These are phyloP conservation scores for Typha latifolia DNA, from an alignment of 176 grass and related monocot species.

Conservation along the genomic window DNA sequence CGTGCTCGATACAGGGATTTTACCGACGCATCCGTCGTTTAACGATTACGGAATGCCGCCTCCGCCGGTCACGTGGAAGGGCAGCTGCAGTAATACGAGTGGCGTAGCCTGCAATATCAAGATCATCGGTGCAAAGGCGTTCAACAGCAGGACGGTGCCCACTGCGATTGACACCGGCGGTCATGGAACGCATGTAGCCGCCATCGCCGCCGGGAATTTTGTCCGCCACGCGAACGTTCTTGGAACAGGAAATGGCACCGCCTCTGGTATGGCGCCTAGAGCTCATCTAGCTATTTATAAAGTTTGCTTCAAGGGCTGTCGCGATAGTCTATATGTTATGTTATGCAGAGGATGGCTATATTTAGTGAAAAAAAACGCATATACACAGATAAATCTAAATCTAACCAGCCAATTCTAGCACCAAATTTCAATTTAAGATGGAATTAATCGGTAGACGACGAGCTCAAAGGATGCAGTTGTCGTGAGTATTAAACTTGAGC, in stretches of 20 bases:
- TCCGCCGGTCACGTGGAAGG: conserved; percentile 52
- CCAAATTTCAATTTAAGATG: too few species aligned
- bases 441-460: too few species aligned
- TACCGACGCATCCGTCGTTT: conserved; percentile 47
- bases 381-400: too few species aligned
- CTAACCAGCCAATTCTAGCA: too few species aligned
- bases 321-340: too few species aligned
- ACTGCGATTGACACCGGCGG: conserved; percentile 24
- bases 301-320: conserved; percentile 31
- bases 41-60: conserved; percentile 26
- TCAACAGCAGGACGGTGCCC: conserved; percentile 1
- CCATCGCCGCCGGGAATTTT: conserved; percentile 32
- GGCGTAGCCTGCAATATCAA: conserved; percentile 50
- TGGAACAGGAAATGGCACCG: conserved; percentile 20
- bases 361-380: too few species aligned
- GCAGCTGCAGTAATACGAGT: conserved; percentile 13
- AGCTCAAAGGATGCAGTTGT: background rate
- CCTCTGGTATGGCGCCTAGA: conserved; percentile 34
- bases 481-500: conserved; percentile 10
- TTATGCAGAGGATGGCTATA: too few species aligned
- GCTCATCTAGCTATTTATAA: conserved; percentile 62
- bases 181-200: conserved; percentile 44
- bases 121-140: conserved; percentile 33
- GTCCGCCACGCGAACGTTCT: conserved; percentile 27
- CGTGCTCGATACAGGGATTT: conserved; percentile 47